Evolutionary conservation across 768 basidiomycete genomes (phyloP), one percentile per base, ranked within the genome.

Genomic region (Lentinula detonsa): DNA sequence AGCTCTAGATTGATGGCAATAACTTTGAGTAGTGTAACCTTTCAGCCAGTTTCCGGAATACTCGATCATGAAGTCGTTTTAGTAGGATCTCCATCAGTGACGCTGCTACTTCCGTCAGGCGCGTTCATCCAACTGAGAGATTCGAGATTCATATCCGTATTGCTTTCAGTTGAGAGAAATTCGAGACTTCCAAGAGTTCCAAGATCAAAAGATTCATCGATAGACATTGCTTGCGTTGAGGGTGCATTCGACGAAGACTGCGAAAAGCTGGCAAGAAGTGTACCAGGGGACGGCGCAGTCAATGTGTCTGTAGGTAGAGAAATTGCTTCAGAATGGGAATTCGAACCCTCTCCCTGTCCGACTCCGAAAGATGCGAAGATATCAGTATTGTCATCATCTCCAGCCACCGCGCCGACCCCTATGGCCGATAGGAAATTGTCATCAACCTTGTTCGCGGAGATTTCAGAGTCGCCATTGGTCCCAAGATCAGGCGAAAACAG

Each of bases 121-220:
- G 23, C 16, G 21, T 48, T 28, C 49, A 60, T 60, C 59, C 59
- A 60, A 3, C 18, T 23, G 8, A 60, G 50, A 33, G 48, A 52
- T 6, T 83, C 82, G 63, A 84, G 76, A 62, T 72, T 76, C 71
- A 85, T 76, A 39, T 76, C 81, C 5, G 73, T n/a, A 46, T 72
- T 70, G 49, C 71, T 62, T 34, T 71, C 63, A 57, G 73, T 68
- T 1, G 69, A 71, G 64, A 80, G 80, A 62, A 84, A 81, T 42
- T 73, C 72, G 28, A 76, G 65, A 57, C 73, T 72, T 10, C 34
- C 57, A 55, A 85, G 71, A 56, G 75, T 74, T 5, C 78, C 74
- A 4, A 84, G 69, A 65, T 83, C 82, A 33, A 86, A 86, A 5
- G 69, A 64, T 52, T 71, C 66, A 64, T 83, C 82, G 34, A 86